Conservation (phyloP, 768 basidiomycete species). For the Lepiota subincarnata region DNA sequence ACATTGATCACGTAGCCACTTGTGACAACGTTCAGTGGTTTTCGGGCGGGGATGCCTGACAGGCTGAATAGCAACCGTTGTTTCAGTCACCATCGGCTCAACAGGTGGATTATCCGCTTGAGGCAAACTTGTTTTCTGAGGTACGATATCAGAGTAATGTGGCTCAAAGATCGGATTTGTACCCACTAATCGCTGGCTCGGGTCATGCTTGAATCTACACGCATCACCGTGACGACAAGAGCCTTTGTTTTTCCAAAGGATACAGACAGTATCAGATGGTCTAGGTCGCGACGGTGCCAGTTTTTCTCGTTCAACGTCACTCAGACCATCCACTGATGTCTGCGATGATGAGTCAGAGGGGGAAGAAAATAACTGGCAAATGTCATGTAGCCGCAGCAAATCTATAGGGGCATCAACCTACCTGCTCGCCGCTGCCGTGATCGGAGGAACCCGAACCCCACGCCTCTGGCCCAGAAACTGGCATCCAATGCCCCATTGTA, state of each 20-base stretch:
- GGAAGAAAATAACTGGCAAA: neutral
- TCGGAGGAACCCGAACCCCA: conserved; percentile 7
- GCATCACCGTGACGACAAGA: neutral
- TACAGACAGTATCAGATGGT: neutral
- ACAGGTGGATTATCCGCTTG: neutral
- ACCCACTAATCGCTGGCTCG: neutral
- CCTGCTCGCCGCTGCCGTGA: conserved; percentile 1
- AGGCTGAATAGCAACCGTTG: neutral
- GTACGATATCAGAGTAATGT: too few relatives aligned
- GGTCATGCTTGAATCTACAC: conserved; percentile 3
- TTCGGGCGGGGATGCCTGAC: conserved; percentile 13
- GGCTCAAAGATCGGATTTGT: too few relatives aligned
- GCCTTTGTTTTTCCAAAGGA: conserved; percentile 2
- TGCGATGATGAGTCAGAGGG: conserved; percentile 1
- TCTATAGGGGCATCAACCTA: neutral
- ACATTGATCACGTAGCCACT: conserved; percentile 26
- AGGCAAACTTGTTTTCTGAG: too few relatives aligned
- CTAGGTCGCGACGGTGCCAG: neutral
- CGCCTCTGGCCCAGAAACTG: neutral
- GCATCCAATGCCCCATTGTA: neutral
- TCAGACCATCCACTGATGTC: neutral
- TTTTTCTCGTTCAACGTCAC: neutral
- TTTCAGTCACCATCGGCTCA: neutral
- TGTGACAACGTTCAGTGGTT: conserved; percentile 20
- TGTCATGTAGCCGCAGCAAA: neutral